Base-by-base conservation (phyloP, 208 protist genomes). In the Leptomonas pyrrhocoris region DNA sequence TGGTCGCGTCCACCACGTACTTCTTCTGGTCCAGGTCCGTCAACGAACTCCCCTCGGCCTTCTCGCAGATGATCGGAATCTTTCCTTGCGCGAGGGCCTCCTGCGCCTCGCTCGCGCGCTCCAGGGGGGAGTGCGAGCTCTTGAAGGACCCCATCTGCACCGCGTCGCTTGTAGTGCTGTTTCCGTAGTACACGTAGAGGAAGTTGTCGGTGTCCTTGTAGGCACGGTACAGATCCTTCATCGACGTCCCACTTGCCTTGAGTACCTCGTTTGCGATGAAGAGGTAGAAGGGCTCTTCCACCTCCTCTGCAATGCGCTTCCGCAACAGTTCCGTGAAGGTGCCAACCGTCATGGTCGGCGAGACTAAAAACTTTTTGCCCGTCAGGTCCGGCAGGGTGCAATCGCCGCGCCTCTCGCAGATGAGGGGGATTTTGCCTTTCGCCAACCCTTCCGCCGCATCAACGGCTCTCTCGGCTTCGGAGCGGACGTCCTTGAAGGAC, bases 161-260 rank as follows among this genome's bases (percentile, higher is more conserved):
- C 28, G 25, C 46, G 15, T 45, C 63, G 51, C 56, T 23, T 15
- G 91, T 89, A 40, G 81, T 86, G 68, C 95, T 89, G 53, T 81
- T 85, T 28, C 68, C 65, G 75, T 89, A 94, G 45, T 77, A 85
- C 28, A 94, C 76, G 63, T 91, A 94, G 1, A 94, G 63, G 66
- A 97, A 96, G 13, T 88, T 89, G 63, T 98, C 95, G 30, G 90
- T 82, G 50, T 96, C 92, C 71, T 93, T 89, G 67, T 97, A 85
- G 31, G 88, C 56, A 12, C 90, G 71, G 74, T 98, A 97, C 8
- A 97, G 31, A n/a, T 72, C 66, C 25, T 51, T 31, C 66, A 72
- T 63, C 42, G 36, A 40, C 0, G 56, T 63, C 55, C 25, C 31
- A 48, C 28, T 59, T 25, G 72, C 93, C 83, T 21, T 89, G 51